phyloP scores from a whole-genome alignment of 495 filamentous ascomycete genomes.

The Cercophora sp. region DNA sequence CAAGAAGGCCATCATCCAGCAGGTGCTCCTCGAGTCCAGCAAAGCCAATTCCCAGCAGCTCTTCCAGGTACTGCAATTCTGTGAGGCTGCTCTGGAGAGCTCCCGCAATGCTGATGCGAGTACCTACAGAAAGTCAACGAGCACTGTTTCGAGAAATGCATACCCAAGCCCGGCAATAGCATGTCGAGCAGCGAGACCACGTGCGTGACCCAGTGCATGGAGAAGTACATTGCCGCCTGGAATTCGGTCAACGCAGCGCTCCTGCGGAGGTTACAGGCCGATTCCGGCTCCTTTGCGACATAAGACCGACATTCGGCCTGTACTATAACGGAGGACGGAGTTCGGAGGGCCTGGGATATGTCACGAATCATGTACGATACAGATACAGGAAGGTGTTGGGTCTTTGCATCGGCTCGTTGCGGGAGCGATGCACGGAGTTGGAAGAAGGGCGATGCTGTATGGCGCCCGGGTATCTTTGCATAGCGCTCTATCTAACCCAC shows the following conservation, averaged over 20 bases:
- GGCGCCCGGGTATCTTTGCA: not conserved
- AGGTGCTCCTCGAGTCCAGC: constrained; percentile 70
- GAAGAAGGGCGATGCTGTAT: not conserved
- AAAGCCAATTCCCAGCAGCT: constrained; percentile 69
- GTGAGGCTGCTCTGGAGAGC: too few species aligned
- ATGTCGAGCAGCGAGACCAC: constrained; percentile 67
- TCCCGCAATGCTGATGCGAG: not conserved
- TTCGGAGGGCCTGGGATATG: too few species aligned
- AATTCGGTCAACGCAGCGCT: constrained; percentile 77
- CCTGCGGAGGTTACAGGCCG: constrained; percentile 68
- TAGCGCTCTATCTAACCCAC: constrained; percentile 10
- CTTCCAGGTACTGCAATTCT: constrained; percentile 62
- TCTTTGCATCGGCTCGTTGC: too few species aligned
- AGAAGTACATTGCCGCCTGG: constrained; percentile 96
- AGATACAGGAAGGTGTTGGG: not conserved
- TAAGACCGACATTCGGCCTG: too few species aligned
- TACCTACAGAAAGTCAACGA: constrained; percentile 84
- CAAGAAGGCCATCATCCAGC: constrained; percentile 67
- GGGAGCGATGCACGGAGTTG: not conserved
- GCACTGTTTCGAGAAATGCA: constrained; percentile 91
- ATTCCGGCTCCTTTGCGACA: too few species aligned
- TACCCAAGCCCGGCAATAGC: constrained; percentile 76
- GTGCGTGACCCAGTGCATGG: constrained; percentile 87
- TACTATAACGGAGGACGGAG: too few species aligned
- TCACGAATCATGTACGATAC: not conserved